Percentiles rank a stretch among this genome's conserved stretches.
Evolutionary conservation across 2,329 filamentous ascomycete species (phyloP).

Genomic region (Pyricularia sp.): DNA sequence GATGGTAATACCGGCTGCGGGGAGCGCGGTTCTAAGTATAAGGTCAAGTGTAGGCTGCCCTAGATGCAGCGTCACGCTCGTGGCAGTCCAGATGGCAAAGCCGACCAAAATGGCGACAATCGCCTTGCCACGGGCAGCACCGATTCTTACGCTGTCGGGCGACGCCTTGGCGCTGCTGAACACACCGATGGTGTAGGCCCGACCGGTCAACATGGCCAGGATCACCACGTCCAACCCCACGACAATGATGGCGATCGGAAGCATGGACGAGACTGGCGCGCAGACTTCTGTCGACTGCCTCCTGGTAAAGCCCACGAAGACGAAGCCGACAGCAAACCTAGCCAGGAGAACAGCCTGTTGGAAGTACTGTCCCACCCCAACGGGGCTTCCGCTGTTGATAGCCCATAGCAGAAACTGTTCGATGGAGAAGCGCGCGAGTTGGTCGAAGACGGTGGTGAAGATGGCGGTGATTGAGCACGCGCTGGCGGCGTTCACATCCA

Average conservation of each 20-base stretch:
- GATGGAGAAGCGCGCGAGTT: conserved; percentile 38
- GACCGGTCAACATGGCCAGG: conserved; percentile 26
- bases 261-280: conserved; percentile 29
- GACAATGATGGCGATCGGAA: conserved; percentile 30
- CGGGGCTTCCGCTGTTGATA: conserved; percentile 23
- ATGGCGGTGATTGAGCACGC: conserved; percentile 39
- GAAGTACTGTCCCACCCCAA: conserved; percentile 23
- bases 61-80: conserved; percentile 37
- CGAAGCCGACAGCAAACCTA: conserved; percentile 38
- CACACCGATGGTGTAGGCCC: conserved; percentile 21
- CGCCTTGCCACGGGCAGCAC: conserved; percentile 22
- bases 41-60: conserved; percentile 30
- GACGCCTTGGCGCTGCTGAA: conserved; percentile 15
- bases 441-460: conserved; percentile 42
- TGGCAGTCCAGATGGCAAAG: conserved; percentile 40
- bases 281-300: conserved; percentile 39
- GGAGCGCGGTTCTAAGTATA: conserved; percentile 33
- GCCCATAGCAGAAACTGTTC: conserved; percentile 43
- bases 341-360: conserved; percentile 33
- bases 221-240: conserved; percentile 33
- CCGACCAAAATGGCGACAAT: conserved; percentile 28
- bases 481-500: conserved; percentile 26
- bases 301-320: conserved; percentile 41
- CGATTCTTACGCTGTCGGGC: conserved; percentile 4
- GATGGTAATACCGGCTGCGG: conserved; percentile 34